These are phyloP conservation scores for Perilla frutescens DNA, from an alignment of 257 asterid genomes.

Conservation along the genomic window DNA sequence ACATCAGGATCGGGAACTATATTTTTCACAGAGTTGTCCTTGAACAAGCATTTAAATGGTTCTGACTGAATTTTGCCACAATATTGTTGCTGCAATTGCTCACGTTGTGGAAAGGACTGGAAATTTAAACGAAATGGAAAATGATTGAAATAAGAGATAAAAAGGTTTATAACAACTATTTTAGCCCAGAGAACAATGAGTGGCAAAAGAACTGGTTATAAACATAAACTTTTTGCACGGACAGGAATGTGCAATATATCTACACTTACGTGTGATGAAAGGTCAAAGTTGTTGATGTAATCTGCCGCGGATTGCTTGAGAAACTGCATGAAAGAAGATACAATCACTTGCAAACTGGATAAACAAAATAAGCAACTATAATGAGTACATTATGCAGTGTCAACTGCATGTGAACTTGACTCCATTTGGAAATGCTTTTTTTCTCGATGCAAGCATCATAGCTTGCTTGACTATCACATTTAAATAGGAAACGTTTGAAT, in stretches of 20 bases:
- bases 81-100: slow-evolving; percentile 82
- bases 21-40: slow-evolving; percentile 69
- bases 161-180: background rate
- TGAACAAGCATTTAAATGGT: slow-evolving; percentile 55
- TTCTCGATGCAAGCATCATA: background rate
- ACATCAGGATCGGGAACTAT: slow-evolving; percentile 85
- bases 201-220: slow-evolving; percentile 10
- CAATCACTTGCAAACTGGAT: slow-evolving; percentile 24
- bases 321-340: slow-evolving; percentile 65
- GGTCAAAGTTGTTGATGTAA: slow-evolving; percentile 65
- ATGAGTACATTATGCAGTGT: slow-evolving; percentile 3
- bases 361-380: slow-evolving; percentile 11
- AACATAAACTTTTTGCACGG: slow-evolving; percentile 23
- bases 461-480: background rate
- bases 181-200: slow-evolving; percentile 25
- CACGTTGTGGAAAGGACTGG: slow-evolving; percentile 76
- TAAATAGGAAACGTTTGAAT: slow-evolving; percentile 2
- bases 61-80: slow-evolving; percentile 59
- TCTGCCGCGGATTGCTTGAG: slow-evolving; percentile 80
- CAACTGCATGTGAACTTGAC: slow-evolving; percentile 23
- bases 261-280: slow-evolving; percentile 74
- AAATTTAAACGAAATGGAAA: slow-evolving; percentile 33
- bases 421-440: background rate
- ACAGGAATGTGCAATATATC: slow-evolving; percentile 12
- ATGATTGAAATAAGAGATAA: slow-evolving; percentile 10